Conservation (phyloP, 2,329 filamentous ascomycete species). For the Aspergillus ruber region DNA sequence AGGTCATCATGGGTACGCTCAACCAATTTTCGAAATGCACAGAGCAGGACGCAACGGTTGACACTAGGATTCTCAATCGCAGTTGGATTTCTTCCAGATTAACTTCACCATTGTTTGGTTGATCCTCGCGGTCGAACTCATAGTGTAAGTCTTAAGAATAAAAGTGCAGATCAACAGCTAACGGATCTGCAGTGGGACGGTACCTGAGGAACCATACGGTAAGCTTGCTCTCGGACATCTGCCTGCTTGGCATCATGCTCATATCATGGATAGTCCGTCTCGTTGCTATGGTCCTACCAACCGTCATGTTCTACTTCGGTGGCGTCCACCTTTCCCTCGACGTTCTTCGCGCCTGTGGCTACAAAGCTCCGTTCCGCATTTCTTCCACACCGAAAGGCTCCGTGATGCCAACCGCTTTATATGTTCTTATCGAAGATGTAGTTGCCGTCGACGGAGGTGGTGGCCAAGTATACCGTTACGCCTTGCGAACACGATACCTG, state of each 20-base stretch:
- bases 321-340: constrained; percentile 36
- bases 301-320: constrained; percentile 43
- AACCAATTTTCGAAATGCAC: neutral
- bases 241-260: neutral
- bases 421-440: constrained; percentile 62
- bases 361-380: constrained; percentile 54
- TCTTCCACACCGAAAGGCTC: constrained; percentile 58
- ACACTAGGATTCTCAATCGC: constrained; percentile 3
- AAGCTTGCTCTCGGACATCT: constrained; percentile 7
- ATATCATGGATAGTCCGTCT: constrained; percentile 29
- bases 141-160: constrained; percentile 27
- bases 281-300: constrained; percentile 39
- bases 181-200: constrained; percentile 29
- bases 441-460: constrained; percentile 61
- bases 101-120: constrained; percentile 42
- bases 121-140: constrained; percentile 37
- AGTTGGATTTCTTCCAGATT: constrained; percentile 40
- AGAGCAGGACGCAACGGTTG: neutral
- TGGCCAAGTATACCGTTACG: constrained; percentile 48
- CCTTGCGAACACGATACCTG: constrained; percentile 47
- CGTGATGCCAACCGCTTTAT: constrained; percentile 53
- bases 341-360: constrained; percentile 35
- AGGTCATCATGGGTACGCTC: constrained; percentile 35
- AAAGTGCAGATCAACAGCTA: constrained; percentile 10
- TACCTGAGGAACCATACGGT: constrained; percentile 36